Conservation (phyloP, 768 basidiomycete species). For the Agrocybe pediades region DNA sequence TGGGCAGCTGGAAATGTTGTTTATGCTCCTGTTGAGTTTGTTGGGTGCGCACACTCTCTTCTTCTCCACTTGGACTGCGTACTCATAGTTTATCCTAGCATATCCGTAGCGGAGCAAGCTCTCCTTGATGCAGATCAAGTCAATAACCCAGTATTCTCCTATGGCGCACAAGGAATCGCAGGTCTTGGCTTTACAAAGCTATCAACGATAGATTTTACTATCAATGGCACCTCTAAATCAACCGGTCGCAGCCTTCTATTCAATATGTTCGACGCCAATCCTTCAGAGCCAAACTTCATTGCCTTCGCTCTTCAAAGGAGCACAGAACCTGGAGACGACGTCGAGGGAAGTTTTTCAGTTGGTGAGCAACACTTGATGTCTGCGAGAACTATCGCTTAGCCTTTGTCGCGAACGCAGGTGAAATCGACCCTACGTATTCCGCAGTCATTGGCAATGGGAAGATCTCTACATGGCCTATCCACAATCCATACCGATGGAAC, state of each 20-base stretch:
- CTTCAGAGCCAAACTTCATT: slow-evolving; percentile 76
- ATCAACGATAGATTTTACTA: slow-evolving; percentile 64
- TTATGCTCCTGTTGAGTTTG: slow-evolving; percentile 65
- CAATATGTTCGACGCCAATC: slow-evolving; percentile 74
- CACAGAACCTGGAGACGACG: slow-evolving; percentile 42
- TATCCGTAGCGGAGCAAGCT: slow-evolving; percentile 69
- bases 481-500: slow-evolving; percentile 70
- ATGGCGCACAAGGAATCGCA: slow-evolving; percentile 70
- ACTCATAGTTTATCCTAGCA: slow-evolving; percentile 37
- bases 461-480: slow-evolving; percentile 75
- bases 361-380: slow-evolving; percentile 39
- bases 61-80: not conserved
- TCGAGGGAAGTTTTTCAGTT: slow-evolving; percentile 72
- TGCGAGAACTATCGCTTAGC: not conserved
- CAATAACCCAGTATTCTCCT: slow-evolving; percentile 72
- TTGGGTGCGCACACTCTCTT: slow-evolving; percentile 51
- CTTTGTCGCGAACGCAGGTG: slow-evolving; percentile 49
- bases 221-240: slow-evolving; percentile 59
- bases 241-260: slow-evolving; percentile 72
- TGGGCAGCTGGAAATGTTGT: slow-evolving; percentile 71
- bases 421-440: slow-evolving; percentile 64
- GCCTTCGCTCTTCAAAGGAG: slow-evolving; percentile 73
- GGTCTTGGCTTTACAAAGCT: slow-evolving; percentile 81
- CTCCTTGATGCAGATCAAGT: slow-evolving; percentile 64
- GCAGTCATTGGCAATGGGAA: slow-evolving; percentile 55